Evolutionary conservation across 306 rosid genomes (phyloP).

Genomic region (Ziziphus jujuba): DNA sequence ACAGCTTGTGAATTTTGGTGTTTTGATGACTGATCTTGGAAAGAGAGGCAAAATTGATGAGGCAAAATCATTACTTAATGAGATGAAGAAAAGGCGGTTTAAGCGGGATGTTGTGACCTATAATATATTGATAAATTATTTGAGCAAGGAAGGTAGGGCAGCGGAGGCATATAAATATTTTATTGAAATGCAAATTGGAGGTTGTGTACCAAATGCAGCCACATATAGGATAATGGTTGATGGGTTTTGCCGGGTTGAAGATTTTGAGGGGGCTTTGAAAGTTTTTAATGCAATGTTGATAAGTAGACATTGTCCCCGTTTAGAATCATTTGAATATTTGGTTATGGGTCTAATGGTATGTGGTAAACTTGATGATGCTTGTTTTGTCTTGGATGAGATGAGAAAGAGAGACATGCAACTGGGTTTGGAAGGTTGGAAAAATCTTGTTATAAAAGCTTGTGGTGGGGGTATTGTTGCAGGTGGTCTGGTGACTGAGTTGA

Average conservation of each 20-base stretch:
- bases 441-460: conserved; percentile 47
- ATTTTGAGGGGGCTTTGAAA: conserved; percentile 64
- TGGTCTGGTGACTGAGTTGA: conserved; percentile 40
- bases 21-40: conserved; percentile 81
- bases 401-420: conserved; percentile 52
- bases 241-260: conserved; percentile 59
- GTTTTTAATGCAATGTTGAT: conserved; percentile 70
- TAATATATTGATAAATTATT: conserved; percentile 68
- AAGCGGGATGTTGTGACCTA: conserved; percentile 76
- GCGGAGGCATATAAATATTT: conserved; percentile 70
- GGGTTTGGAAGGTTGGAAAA: conserved; percentile 56
- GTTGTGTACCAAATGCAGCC: conserved; percentile 77
- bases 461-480: conserved; percentile 36
- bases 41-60: conserved; percentile 77
- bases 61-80: conserved; percentile 55
- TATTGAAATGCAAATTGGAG: conserved; percentile 75
- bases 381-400: conserved; percentile 89
- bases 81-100: conserved; percentile 73
- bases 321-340: conserved; percentile 63
- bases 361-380: conserved; percentile 60
- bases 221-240: conserved; percentile 79
- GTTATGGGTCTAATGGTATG: conserved; percentile 53
- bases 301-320: conserved; percentile 63
- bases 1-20: conserved; percentile 57
- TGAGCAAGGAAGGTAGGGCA: conserved; percentile 77